Evolutionary conservation across 140 eudicot genomes (phyloP).

Genomic region (Bidens hawaiensis): DNA sequence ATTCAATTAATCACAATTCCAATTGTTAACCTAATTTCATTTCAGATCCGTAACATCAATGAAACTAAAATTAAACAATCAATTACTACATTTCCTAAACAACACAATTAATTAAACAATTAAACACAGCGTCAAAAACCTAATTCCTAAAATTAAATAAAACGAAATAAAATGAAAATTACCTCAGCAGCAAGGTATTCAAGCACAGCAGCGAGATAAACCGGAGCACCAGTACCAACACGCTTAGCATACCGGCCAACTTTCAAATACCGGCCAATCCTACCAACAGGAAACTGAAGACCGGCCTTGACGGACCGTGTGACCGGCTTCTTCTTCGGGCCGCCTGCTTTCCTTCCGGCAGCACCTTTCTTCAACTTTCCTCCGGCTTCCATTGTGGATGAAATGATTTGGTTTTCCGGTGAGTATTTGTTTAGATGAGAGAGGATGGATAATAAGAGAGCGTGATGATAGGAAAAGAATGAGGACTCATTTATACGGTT

Average conservation of each 20-base stretch:
- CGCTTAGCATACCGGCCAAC: constrained; percentile 43
- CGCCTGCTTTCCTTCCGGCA: constrained; percentile 47
- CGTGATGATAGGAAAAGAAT: constrained; percentile 15
- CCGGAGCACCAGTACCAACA: constrained; percentile 47
- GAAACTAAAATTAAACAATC: too few species aligned
- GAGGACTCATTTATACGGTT: constrained; percentile 16
- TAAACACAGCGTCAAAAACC: too few species aligned
- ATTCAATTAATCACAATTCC: too few species aligned
- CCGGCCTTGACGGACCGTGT: constrained; percentile 49
- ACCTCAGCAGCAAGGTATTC: constrained; percentile 54
- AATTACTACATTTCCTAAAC: not conserved
- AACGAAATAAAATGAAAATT: not conserved
- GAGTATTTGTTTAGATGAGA: constrained; percentile 8
- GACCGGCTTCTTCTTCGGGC: constrained; percentile 43
- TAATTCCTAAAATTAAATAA: not conserved
- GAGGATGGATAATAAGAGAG: not conserved
- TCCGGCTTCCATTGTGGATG: constrained; percentile 30
- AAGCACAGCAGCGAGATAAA: constrained; percentile 17
- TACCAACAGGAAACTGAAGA: constrained; percentile 53
- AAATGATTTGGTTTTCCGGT: not conserved
- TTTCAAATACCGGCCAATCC: constrained; percentile 19
- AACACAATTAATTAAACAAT: too few species aligned
- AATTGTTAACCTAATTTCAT: not conserved
- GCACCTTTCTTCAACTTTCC: constrained; percentile 42
- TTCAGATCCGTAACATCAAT: too few species aligned